Evolutionary conservation across 495 filamentous ascomycete species (phyloP), one percentile per base, ranked within the genome.

Genomic region (Bryoglossum gracile): DNA sequence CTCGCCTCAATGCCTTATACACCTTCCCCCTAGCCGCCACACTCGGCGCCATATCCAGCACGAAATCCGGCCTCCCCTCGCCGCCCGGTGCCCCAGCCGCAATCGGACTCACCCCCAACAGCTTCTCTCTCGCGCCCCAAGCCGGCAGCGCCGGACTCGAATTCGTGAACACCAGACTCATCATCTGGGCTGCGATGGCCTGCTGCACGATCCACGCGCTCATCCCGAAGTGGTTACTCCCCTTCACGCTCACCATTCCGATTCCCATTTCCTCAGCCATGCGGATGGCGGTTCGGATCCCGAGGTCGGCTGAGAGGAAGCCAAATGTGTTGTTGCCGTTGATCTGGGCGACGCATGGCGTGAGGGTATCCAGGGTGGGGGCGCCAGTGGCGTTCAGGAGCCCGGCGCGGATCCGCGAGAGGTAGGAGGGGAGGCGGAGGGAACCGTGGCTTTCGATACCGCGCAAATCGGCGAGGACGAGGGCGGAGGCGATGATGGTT

Each of bases 191-290:
- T 40, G 87, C 80, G 36, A 86, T 54, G 8, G 86, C 86, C 62
- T 86, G 81, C 62, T 83, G 77, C 28, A 87, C 84, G 6, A 89
- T 48, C 83, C 84, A 88, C 0, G 84, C 84, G 0, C 74, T 76
- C 84, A 88, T 89, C 46, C 86, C 86, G 55, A 86, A 87, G 62
- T 90, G 86, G 61, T 90, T 90, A 48, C 75, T 81, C 64, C 81
- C 81, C 62, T 81, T 84, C 56, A 88, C 71, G 38, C 72, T 74
- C 4, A 80, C 83, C 72, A 90, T 74, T 9, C 84, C 86, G 49
- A 90, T 81, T 16, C 86, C 86, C 52, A 73, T 81, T 13, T 67
- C 70, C 28, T 66, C 59, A 0, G 86, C 83, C 74, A 84, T 82
- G 10, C 68, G 63, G 53, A 84, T 78, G 10, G 84, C 85, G 0